Conservation (phyloP, 2,329 filamentous ascomycete species). For the Cladophialophora chaetospira region DNA sequence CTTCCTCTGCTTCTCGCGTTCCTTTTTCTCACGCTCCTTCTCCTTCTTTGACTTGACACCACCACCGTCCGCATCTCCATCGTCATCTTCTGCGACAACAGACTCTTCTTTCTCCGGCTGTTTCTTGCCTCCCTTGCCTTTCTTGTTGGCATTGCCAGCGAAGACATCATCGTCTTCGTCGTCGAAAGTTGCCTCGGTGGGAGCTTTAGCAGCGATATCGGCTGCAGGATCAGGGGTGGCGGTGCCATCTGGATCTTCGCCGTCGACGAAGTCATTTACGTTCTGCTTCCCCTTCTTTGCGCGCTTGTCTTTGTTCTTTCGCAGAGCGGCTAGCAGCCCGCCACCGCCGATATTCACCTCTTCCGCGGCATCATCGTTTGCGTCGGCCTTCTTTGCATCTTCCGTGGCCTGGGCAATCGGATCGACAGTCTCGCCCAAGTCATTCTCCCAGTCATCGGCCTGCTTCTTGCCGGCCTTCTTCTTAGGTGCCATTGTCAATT, state of each 20-base stretch:
- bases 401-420: constrained; percentile 57
- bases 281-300: constrained; percentile 82
- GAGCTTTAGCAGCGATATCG: constrained; percentile 65
- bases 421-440: constrained; percentile 76
- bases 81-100: constrained; percentile 51
- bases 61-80: constrained; percentile 59
- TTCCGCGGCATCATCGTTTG: constrained; percentile 53
- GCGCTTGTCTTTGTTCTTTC: constrained; percentile 81
- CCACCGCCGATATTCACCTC: constrained; percentile 57
- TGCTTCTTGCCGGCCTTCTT: constrained; percentile 84
- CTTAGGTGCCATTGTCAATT: constrained; percentile 76
- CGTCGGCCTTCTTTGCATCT: constrained; percentile 49
- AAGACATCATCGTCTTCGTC: constrained; percentile 89
- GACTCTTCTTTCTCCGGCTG: constrained; percentile 47
- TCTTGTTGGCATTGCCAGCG: constrained; percentile 68
- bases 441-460: constrained; percentile 92
- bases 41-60: constrained; percentile 93
- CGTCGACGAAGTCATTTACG: constrained; percentile 73
- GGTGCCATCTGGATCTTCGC: constrained; percentile 58
- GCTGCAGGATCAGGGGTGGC: constrained; percentile 44
- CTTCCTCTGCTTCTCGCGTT: constrained; percentile 96
- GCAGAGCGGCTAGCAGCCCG: constrained; percentile 76
- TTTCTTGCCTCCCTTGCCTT: constrained; percentile 60
- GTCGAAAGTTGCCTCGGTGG: constrained; percentile 77
- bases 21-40: constrained; percentile 97